Evolutionary conservation across 257 asterid genomes (phyloP).

Genomic region (Mentha longifolia): DNA sequence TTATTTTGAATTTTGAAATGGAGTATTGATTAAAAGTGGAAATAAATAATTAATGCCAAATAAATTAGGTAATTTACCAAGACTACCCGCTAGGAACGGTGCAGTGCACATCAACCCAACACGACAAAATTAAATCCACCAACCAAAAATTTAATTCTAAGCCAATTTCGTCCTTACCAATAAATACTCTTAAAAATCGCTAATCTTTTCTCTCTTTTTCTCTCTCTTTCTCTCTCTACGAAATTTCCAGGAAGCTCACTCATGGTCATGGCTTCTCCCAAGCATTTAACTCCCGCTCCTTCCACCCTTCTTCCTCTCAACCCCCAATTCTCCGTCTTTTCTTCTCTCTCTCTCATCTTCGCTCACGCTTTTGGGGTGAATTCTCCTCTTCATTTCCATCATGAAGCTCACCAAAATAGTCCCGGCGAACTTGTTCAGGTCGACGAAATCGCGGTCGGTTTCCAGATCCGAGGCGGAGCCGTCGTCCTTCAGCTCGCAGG

Average conservation of each 20-base stretch:
- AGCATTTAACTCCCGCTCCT: constrained; percentile 47
- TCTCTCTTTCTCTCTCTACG: constrained; percentile 40
- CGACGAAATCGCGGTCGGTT: constrained; percentile 46
- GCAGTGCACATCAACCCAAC: neutral
- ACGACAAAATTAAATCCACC: neutral
- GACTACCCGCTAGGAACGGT: neutral
- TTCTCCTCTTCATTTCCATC: constrained; percentile 15
- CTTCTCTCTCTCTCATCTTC: neutral
- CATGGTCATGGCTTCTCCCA: constrained; percentile 35
- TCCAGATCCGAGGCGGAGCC: constrained; percentile 56
- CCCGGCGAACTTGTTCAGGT: constrained; percentile 51
- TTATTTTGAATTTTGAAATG: neutral
- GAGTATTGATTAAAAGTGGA: no score
- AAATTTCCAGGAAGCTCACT: constrained; percentile 47
- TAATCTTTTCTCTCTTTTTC: neutral
- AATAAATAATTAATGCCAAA: neutral
- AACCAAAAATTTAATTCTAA: neutral
- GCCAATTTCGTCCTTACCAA: constrained; percentile 1
- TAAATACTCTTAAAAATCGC: constrained; percentile 13
- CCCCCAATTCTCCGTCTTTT: constrained; percentile 14
- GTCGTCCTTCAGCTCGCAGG: constrained; percentile 45
- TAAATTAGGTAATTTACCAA: neutral
- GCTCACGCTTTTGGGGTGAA: constrained; percentile 26
- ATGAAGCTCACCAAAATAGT: constrained; percentile 55
- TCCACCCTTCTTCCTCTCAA: constrained; percentile 42